These are phyloP conservation scores for Leccinum sublutescens DNA, from an alignment of 768 basidiomycete species.

Conservation along the genomic window DNA sequence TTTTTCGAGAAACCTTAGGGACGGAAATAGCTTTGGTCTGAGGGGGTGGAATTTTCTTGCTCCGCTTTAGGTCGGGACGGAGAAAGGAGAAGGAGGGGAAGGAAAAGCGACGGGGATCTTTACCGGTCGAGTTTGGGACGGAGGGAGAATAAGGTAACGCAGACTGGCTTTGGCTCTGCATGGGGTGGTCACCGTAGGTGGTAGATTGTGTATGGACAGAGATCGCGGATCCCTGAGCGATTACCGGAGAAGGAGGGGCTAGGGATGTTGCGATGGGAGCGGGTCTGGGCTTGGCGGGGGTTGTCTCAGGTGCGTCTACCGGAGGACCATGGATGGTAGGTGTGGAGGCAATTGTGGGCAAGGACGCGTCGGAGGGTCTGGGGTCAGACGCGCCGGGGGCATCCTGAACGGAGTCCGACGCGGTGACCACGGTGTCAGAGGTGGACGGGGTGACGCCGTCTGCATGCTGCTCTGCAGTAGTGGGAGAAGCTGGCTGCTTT, in stretches of 20 bases:
- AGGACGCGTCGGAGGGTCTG: conserved; percentile 21
- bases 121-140: conserved; percentile 9
- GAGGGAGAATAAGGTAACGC: conserved; percentile 23
- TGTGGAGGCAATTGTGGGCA: conserved; percentile 23
- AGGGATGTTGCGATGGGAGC: conserved; percentile 17
- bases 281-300: conserved; percentile 1
- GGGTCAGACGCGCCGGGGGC: background rate
- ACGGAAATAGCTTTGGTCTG: conserved; percentile 31
- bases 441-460: background rate
- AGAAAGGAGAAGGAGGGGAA: conserved; percentile 46
- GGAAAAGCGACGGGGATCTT: conserved; percentile 44
- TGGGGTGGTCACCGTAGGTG: conserved; percentile 13
- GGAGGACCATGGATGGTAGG: conserved; percentile 24
- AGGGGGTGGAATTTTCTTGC: conserved; percentile 15
- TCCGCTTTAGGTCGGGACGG: conserved; percentile 33
- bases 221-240: conserved; percentile 2
- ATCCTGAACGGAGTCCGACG: conserved; percentile 3
- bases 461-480: background rate
- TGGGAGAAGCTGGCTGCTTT: conserved; percentile 10
- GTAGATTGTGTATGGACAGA: conserved; percentile 18
- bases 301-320: background rate
- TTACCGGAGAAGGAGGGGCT: conserved; percentile 15
- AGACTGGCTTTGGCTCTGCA: conserved; percentile 31
- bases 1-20: conserved; percentile 41
- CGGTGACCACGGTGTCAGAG: conserved; percentile 4